Evolutionary conservation across 1,284 basidiomycete genomes (phyloP), one percentile per base, ranked within the genome.

Genomic region (Ganoderma leucocontextum): DNA sequence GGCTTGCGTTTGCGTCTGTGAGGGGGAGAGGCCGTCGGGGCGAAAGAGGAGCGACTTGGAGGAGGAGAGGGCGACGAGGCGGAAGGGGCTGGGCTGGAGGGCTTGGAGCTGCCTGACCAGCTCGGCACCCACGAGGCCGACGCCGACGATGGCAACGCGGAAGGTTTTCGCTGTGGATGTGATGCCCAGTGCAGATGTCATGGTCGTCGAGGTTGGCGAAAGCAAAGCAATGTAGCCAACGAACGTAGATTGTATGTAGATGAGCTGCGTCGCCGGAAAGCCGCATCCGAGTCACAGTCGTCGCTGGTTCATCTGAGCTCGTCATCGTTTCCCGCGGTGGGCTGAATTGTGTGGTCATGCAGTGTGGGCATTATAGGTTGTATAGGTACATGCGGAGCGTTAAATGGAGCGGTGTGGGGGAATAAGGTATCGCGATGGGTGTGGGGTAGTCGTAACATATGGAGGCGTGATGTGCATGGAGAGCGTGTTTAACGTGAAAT

Each of bases 81-180:
- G 85, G 86, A 95, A 93, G 17, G 89, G 87, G 60, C 86, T 83
- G 33, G 86, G 82, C 41, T 91, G 88, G 55, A 89, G 83, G 1
- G 90, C 83, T 63, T 91, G 86, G n/a, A 97, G 85, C 79, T 95
- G 94, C 60, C 85, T 80, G 76, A 97, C 86, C 75, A 97, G 89
- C 78, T 95, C 94, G 57, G 88, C 85, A 58, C 96, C 96, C 61
- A 98, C 96, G 66, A 96, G 91, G 15, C 96, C 96, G 57, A 95
- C 87, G 69, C 96, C 96, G 69, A 97, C 85, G 71, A 97, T 86
- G 59, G 94, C 94, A 66, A 97, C 88, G 64, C 86, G 81, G 70
- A 90, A 71, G 0, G 68, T 71, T 52, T 73, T 71, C 2, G 72
- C 41, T 0, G 69, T 75, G 57, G 65, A 71, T 38, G 65, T 72